phyloP scores from a whole-genome alignment of 345 rosid genomes.

The Hevea brasiliensis region DNA sequence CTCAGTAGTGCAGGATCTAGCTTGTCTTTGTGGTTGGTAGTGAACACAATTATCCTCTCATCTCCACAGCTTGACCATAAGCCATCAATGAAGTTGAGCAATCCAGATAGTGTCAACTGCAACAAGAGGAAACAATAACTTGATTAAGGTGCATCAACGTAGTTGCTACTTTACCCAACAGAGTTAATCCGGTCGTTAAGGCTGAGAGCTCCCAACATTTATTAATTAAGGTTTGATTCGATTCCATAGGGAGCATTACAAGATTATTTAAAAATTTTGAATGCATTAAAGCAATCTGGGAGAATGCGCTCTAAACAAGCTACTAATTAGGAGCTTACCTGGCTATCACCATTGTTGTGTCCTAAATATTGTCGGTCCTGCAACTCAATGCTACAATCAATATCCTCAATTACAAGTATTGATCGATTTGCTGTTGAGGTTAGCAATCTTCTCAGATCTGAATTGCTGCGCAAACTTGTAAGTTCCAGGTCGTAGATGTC shows the following conservation, averaged over 20 bases:
- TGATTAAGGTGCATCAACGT: no score
- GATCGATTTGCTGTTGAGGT: constrained; percentile 16
- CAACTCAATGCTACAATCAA: constrained; percentile 28
- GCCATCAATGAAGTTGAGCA: constrained; percentile 29
- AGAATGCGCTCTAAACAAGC: no score
- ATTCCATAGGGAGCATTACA: no score
- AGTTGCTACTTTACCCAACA: no score
- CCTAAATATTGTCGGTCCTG: constrained; percentile 6
- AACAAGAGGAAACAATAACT: not conserved
- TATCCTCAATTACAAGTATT: constrained; percentile 28
- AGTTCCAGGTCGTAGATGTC: constrained; percentile 26
- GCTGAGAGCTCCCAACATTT: no score
- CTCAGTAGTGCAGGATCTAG: constrained; percentile 24
- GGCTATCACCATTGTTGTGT: not conserved
- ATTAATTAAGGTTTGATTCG: no score
- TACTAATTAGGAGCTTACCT: constrained; percentile 6
- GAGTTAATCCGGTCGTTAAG: no score
- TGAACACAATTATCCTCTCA: constrained; percentile 26
- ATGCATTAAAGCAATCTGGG: no score
- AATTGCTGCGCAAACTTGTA: constrained; percentile 1
- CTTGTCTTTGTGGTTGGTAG: constrained; percentile 28
- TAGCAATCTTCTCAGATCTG: constrained; percentile 19
- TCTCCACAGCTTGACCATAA: constrained; percentile 34
- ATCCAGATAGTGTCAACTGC: constrained; percentile 27
- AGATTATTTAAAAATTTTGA: no score